phyloP scores from a whole-genome alignment of 106 monocot genomes.

The Acanthochlamys bracteata region DNA sequence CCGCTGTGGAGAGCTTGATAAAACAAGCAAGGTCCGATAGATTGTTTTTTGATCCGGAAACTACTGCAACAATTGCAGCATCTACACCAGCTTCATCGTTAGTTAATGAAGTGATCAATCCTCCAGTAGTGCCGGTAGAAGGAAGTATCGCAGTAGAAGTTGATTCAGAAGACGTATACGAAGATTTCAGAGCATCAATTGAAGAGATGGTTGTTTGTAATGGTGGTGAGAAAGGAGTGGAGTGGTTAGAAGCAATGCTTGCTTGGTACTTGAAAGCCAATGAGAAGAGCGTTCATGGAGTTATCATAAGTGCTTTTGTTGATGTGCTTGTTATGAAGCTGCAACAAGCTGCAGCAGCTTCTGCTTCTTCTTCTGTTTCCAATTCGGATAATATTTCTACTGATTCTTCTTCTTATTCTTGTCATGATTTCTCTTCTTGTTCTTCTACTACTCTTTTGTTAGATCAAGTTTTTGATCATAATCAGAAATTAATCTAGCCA shows the following conservation, averaged over 20 bases:
- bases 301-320: constrained; percentile 56
- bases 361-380: not conserved
- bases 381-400: too few relatives aligned
- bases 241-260: constrained; percentile 48
- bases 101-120: not conserved
- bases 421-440: not conserved
- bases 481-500: too few relatives aligned
- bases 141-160: constrained; percentile 45
- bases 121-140: constrained; percentile 18
- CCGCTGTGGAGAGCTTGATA: constrained; percentile 11
- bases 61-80: constrained; percentile 20
- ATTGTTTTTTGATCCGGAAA: not conserved
- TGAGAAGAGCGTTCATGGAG: constrained; percentile 38
- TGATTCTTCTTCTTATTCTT: too few relatives aligned
- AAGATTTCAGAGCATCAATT: constrained; percentile 64
- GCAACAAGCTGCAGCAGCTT: constrained; percentile 3
- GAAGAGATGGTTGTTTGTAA: constrained; percentile 57
- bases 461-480: too few relatives aligned
- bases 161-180: constrained; percentile 53
- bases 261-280: constrained; percentile 58
- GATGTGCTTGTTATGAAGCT: constrained; percentile 43
- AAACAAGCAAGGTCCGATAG: constrained; percentile 23
- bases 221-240: constrained; percentile 48
- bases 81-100: constrained; percentile 16
- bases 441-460: constrained; percentile 8